phyloP scores from a whole-genome alignment of 176 grass and related monocot genomes.

The Paspalum notatum region DNA sequence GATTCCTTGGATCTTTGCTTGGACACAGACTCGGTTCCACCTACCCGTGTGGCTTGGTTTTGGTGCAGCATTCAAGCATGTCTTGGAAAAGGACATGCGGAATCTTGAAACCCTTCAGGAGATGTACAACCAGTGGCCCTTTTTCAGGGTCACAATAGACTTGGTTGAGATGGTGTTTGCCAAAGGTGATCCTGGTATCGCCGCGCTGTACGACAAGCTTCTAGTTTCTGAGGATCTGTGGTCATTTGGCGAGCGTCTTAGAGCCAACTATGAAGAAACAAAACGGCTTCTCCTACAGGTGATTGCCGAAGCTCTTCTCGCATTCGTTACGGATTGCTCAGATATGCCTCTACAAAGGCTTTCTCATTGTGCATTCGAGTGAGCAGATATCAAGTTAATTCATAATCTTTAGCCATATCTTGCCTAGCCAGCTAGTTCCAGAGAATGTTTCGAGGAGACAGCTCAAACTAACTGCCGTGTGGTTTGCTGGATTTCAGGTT shows the following conservation, averaged over 20 bases:
- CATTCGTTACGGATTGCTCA: background rate
- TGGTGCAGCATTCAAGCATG: constrained; percentile 85
- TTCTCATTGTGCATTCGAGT: background rate
- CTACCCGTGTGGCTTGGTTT: constrained; percentile 95
- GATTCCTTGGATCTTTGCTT: constrained; percentile 97
- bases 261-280: constrained; percentile 79
- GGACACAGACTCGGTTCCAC: constrained; percentile 95
- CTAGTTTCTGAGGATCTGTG: constrained; percentile 80
- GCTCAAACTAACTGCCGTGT: constrained; percentile 6
- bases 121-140: constrained; percentile 97
- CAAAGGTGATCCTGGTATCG: constrained; percentile 95
- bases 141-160: constrained; percentile 95
- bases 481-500: constrained; percentile 53
- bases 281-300: constrained; percentile 92
- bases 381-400: background rate
- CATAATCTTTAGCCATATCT: background rate
- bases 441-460: background rate
- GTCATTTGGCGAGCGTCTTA: constrained; percentile 73
- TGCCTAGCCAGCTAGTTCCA: background rate
- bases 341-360: background rate
- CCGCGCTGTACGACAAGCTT: constrained; percentile 86
- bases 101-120: constrained; percentile 73
- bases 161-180: constrained; percentile 98
- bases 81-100: constrained; percentile 68
- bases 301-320: constrained; percentile 2